phyloP scores from a whole-genome alignment of 75 land plant genomes.

The Gnetum montanum region DNA sequence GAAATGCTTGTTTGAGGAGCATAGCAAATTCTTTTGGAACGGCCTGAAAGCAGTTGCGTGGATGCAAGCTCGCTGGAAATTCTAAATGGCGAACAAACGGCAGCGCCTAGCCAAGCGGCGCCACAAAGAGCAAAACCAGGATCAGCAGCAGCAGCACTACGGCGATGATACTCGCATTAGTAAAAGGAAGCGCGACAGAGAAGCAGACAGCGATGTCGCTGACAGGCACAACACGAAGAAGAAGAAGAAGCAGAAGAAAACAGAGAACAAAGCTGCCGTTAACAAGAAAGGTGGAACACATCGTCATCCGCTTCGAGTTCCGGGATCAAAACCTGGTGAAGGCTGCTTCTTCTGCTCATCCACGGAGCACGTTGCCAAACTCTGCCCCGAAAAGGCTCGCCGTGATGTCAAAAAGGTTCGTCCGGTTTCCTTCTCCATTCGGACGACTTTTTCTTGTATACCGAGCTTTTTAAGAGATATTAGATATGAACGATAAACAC shows the following conservation, averaged over 20 bases:
- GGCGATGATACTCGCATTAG: too few species aligned
- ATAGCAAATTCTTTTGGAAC: too few species aligned
- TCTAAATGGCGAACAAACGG: conserved; percentile 28
- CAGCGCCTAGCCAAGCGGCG: conserved; percentile 21
- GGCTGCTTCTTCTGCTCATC: conserved; percentile 78
- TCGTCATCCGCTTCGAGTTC: conserved; percentile 83
- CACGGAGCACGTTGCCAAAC: conserved; percentile 70
- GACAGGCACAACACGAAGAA: too few species aligned
- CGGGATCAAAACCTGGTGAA: conserved; percentile 92
- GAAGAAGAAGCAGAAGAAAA: conserved; percentile 16
- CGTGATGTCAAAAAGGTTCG: conserved; percentile 75
- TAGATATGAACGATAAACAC: too few species aligned
- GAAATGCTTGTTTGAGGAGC: too few species aligned
- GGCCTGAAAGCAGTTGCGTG: too few species aligned
- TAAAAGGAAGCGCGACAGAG: too few species aligned
- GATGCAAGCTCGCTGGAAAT: too few species aligned
- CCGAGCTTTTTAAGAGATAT: too few species aligned
- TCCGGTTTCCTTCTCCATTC: neutral
- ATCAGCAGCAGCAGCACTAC: conserved; percentile 6
- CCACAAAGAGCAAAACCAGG: neutral
- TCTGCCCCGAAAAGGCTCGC: conserved; percentile 61
- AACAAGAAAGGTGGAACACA: conserved; percentile 21
- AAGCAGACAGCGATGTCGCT: too few species aligned
- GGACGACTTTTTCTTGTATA: too few species aligned
- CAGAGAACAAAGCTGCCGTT: neutral